A percentile compares a stretch with the other conserved stretches of the same genome.
These are phyloP conservation scores for Colletotrichum orbiculare DNA, from an alignment of 2,329 filamentous ascomycete genomes.

Conservation along the genomic window DNA sequence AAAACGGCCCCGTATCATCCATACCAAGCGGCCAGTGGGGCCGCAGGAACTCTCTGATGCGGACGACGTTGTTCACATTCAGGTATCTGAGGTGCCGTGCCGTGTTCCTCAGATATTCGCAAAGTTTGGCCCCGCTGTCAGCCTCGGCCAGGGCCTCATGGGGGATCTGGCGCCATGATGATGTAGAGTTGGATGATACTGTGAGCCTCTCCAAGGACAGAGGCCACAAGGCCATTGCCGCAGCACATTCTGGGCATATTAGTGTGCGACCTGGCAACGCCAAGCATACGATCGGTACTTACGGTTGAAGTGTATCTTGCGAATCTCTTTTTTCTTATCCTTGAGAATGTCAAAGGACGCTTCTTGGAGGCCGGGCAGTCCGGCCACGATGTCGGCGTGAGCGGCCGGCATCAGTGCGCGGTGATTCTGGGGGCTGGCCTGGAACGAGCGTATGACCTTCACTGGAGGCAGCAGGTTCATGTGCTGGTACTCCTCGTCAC, in stretches of 20 bases:
- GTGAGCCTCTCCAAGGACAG: conserved; percentile 35
- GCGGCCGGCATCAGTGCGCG: conserved; percentile 39
- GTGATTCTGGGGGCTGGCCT: conserved; percentile 31
- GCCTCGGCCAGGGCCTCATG: conserved; percentile 38
- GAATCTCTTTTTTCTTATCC: conserved; percentile 30
- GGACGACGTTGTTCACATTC: conserved; percentile 37
- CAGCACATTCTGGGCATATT: conserved; percentile 32
- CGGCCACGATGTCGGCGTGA: conserved; percentile 38
- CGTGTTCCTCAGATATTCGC: conserved; percentile 29
- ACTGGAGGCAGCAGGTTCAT: conserved; percentile 37
- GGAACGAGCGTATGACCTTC: conserved; percentile 37
- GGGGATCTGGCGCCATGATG: conserved; percentile 39
- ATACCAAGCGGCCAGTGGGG: conserved; percentile 36
- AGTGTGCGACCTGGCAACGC: background rate
- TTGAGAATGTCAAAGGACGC: conserved; percentile 37
- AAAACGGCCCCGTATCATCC: conserved; percentile 34
- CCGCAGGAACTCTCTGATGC: conserved; percentile 37
- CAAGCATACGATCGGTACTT: background rate
- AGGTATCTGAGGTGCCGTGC: conserved; percentile 35
- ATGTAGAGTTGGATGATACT: conserved; percentile 37
- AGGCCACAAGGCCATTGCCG: conserved; percentile 36
- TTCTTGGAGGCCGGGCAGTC: conserved; percentile 34
- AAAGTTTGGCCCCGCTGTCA: conserved; percentile 36
- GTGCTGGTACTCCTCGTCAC: conserved; percentile 35
- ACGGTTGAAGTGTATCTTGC: conserved; percentile 36